Base-by-base conservation (phyloP, 2,329 filamentous ascomycete species). In the Cytospora schulzeri region DNA sequence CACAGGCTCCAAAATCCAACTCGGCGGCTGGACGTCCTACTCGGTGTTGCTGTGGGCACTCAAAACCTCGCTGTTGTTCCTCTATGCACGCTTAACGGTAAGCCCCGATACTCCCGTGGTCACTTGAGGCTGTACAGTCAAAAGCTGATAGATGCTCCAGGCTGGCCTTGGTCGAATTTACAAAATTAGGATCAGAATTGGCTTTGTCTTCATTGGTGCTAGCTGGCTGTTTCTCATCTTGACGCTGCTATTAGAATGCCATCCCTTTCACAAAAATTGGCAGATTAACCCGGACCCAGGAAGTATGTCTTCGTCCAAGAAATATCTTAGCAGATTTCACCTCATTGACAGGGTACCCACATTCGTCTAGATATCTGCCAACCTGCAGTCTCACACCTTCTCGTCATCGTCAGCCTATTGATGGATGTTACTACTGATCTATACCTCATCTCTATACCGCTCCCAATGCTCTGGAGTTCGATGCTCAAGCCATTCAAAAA, bases 11-110 rank as follows among this genome's bases (percentile, higher is more conserved):
- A 82, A 84, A 69, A 80, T 81, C 2, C 80, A 84, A 65, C 71
- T 86, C 2, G 73, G 80, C 0, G 83, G 83, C 19, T 86, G 84
- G 84, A 79, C 79, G 12, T 72, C 79, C 50, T 87, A 87, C 67
- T 80, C 80, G 1, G 71, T 78, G 9, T 72, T 86, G 33, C 72
- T 86, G 51, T 84, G 80, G 79, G 72, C 79, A 38, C 72, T 87
- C 63, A 86, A 86, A 72, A 71, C 78, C 1, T 83, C 82, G 66
- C 79, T 86, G 76, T 75, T 81, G 11, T 73, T 83, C 50, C 86
- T 85, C 70, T 86, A 85, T 70, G 76, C 78, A 29, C 75, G 83
- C 62, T 74, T 86, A 38, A 83, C 79, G 33, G 76, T 74, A 65
- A 8, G 64, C 29, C 1, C 0, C 31, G 15, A 17, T 31, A 19